Evolutionary conservation across 768 basidiomycete genomes (phyloP), one percentile per base, ranked within the genome.

Genomic region (Tulasnella sp.): DNA sequence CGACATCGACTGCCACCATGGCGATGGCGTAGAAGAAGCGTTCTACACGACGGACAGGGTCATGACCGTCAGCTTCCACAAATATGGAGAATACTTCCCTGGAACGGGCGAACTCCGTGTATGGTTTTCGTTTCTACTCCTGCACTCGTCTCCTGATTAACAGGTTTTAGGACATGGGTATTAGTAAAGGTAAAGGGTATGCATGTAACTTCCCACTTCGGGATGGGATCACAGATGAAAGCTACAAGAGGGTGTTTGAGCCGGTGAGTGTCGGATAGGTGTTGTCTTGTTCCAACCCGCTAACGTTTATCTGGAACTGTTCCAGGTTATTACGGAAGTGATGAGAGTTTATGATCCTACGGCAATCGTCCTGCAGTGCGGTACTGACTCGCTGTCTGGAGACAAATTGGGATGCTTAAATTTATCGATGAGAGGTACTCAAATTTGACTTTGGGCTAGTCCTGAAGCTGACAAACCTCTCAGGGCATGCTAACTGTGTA

Each of bases 11-110:
- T 89, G 96, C 1, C 96, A 99, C 67, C 96, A 99, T 61, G 96
- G 96, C 14, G 96, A 99, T 69, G 96, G 96, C 40, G 96, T 99
- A 21, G 96, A 99, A 67, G 96, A 99, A 70, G 96, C 96, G 0
- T 99, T 99, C 69, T 99, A 98, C 69, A 93, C 92, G 3, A 98
- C 96, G 19, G 94, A 99, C 67, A 78, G 96, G 41, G 96, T 99
- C 57, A 98, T 98, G 96, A 98, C 94, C 0, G 83, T 83, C 65
- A 92, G 88, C 64, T 96, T 98, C 71, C 96, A 99, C 68, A 97
- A 98, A 69, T 99, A 97, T 62, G 96, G 96, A 32, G 96, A 99
- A 69, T 99, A 86, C 70, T 99, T 99, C 70, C 96, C 96, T 25
- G 96, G 96, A 39, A 99, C 96, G 5, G 96, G 96, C n/a, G 93